Evolutionary conservation across 129 eudicot genomes (phyloP).

Genomic region (Arctium lappa): DNA sequence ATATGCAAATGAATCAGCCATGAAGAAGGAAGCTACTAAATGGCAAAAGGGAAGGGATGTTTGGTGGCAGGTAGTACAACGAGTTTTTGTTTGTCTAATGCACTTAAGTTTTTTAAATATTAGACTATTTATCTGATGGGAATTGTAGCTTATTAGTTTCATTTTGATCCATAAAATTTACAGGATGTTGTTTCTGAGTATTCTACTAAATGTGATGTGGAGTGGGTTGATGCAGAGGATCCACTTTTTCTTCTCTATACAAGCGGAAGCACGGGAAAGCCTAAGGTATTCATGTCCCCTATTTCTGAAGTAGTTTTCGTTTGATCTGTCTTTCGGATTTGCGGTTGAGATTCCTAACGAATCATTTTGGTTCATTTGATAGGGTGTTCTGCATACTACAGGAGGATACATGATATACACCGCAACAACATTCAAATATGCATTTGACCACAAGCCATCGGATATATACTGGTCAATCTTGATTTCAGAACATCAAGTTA

Average conservation of each 20-base stretch:
- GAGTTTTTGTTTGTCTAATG: neutral
- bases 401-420: constrained; percentile 99
- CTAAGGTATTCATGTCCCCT: constrained; percentile 57
- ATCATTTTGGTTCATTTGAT: constrained; percentile 14
- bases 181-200: constrained; percentile 80
- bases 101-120: neutral
- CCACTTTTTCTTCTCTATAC: constrained; percentile 96
- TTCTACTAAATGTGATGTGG: constrained; percentile 73
- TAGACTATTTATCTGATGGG: neutral
- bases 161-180: neutral
- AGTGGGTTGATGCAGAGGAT: constrained; percentile 97
- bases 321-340: neutral
- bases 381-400: constrained; percentile 98
- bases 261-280: constrained; percentile 99
- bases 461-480: constrained; percentile 80
- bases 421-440: constrained; percentile 95
- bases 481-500: neutral
- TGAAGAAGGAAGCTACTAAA: constrained; percentile 79
- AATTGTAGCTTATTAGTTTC: neutral
- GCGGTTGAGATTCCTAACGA: neutral
- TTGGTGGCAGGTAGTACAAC: constrained; percentile 93
- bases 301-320: neutral
- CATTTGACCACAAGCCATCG: constrained; percentile 90
- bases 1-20: constrained; percentile 76
- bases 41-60: constrained; percentile 80